Base-by-base conservation (phyloP, 192 early-diverging fungal species). In the Fimicolochytrium jonesii region DNA sequence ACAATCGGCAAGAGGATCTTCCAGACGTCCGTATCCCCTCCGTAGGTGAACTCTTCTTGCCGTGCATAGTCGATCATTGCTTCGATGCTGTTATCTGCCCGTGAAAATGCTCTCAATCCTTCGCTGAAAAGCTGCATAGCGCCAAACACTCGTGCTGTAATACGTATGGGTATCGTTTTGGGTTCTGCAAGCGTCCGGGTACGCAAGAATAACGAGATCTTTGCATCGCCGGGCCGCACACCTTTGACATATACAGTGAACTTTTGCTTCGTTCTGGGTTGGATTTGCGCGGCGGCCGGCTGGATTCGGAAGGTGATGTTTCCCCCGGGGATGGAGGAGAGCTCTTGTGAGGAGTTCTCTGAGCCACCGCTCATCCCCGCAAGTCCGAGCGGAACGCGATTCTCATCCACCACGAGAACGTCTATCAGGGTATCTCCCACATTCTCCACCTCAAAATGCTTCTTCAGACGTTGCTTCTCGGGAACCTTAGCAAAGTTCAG, bases 381-480 rank as follows among this genome's bases (percentile, higher is more conserved):
- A 4, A 50, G 9, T 4, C 15, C 31, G 15, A 72, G 20, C 28
- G 48, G 62, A 23, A 26, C 23, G 3, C 73, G 72, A 2, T 58
- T 52, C 34, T 41, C 62, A 28, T 72, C 58, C 13, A 57, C 51
- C 11, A 75, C 59, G 3, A 58, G 70, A 17, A 82, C 15, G 22
- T 77, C 75, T 44, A 82, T 64, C 26, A 76, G 63, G 17, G 76
- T 82, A 36, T 78, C 80, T 25, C 80, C 80, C 25, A 67, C 69
- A 50, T 82, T 82, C 53, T 79, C 80, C 3, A 82, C 70, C 54
- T 78, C 76, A 61, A 82, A 82, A 41, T 66, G 65, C 44, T 82
- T 82, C 23, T 68, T 37, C 47, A 71, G 70, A 20, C 70, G 59
- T 47, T 63, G 62, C 1, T 64, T 50, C 42, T 67, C 51, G 22